Evolutionary conservation across 225 moss, liverwort and hornwort genomes (phyloP).

Genomic region (Ulota crispa): DNA sequence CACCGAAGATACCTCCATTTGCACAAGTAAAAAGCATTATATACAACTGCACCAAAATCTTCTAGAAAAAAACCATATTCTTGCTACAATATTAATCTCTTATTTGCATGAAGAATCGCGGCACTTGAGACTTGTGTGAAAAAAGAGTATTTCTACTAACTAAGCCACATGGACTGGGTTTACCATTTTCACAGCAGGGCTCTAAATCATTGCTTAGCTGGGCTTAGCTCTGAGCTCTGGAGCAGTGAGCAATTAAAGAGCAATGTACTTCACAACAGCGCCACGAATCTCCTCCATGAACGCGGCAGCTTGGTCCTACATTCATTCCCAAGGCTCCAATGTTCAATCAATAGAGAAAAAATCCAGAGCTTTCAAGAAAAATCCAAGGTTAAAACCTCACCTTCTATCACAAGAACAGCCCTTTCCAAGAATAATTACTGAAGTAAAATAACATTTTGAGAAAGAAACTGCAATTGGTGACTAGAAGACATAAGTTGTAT

Average conservation of each 20-base stretch:
- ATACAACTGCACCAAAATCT: too few relatives aligned
- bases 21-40: too few relatives aligned
- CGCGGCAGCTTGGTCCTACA: conserved; percentile 64
- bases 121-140: too few relatives aligned
- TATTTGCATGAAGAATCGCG: too few relatives aligned
- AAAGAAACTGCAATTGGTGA: neutral
- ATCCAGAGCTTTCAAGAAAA: neutral
- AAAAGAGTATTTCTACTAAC: too few relatives aligned
- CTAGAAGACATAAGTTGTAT: neutral
- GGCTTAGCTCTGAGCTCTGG: neutral
- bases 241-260: conserved; percentile 26
- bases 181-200: neutral
- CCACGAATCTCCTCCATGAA: conserved; percentile 80
- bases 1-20: too few relatives aligned
- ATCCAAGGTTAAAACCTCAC: neutral
- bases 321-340: neutral
- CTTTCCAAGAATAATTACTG: neutral
- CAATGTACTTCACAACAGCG: conserved; percentile 78
- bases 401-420: neutral
- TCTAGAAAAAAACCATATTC: too few relatives aligned
- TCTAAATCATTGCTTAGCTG: neutral
- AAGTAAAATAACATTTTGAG: neutral
- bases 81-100: too few relatives aligned
- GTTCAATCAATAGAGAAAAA: neutral
- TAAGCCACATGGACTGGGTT: too few relatives aligned